Evolutionary conservation across 495 filamentous ascomycete species (phyloP), one percentile per base, ranked within the genome.

Genomic region (Daldinia vernicosa): DNA sequence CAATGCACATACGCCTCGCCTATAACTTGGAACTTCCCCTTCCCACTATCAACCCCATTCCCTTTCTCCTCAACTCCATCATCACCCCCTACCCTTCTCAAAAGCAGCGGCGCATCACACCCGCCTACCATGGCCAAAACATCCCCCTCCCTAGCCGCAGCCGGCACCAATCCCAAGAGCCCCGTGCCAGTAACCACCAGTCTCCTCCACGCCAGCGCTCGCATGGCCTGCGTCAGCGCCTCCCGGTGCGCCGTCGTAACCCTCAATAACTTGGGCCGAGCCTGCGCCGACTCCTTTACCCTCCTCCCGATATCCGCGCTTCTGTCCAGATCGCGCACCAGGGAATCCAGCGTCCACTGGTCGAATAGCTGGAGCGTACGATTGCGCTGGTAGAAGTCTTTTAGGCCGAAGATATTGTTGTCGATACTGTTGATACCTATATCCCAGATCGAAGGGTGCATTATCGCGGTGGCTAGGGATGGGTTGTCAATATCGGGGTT

Each of bases 351-450:
- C 1, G 43, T 47, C 43, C 43, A 47, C 9, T 11, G 7, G 8
- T 24, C 17, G 19, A 47, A 47, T 3, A 47, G 8, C 9, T 12
- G 43, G 17, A 47, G 39, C 7, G 35, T 14, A 1, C 58, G 58
- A 26, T 69, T 69, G 37, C 66, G 66, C 22, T 22, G 57, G 58
- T 57, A 63, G 66, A 69, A 63, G 66, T 69, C 66, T 37, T 69
- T 69, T 6, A 69, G 14, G 39, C 66, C 66, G 59, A 69, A 69
- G 37, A 69, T 32, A 30, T 63, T 69, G 39, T 22, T n/a, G 40
- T 69, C 66, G 11, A 69, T 39, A n/a, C 27, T 50, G 28, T 51
- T 57, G 51, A 69, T 63, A 1, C 66, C 66, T 0, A 50, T 63
- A 12, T 17, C 14, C 66, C 66, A 69, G 12, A 69, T 15, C 12